Percentiles rank a stretch among this genome's conserved stretches.
These are phyloP conservation scores for Phyllosticta capitalensis DNA, from an alignment of 2,329 filamentous ascomycete species.

Conservation along the genomic window DNA sequence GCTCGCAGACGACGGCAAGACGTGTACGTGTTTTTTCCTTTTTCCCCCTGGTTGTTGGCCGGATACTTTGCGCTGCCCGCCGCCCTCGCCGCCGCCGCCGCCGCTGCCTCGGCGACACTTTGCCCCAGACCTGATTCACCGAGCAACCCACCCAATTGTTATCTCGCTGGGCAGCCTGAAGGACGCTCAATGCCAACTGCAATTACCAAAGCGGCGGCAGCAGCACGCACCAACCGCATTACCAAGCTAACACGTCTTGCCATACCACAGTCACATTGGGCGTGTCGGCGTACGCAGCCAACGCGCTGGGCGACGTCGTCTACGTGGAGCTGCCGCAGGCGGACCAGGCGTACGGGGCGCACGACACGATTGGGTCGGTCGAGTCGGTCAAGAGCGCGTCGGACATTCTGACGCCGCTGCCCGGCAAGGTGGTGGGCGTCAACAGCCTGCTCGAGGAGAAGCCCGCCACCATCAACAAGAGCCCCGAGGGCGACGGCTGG, in stretches of 20 bases:
- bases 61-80: too few species aligned
- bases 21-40: slow-evolving; percentile 42
- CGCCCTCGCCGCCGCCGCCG: neutral
- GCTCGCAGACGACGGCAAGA: slow-evolving; percentile 70
- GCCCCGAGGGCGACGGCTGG: slow-evolving; percentile 86
- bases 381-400: slow-evolving; percentile 98
- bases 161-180: neutral
- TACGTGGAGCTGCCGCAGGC: slow-evolving; percentile 84
- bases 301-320: slow-evolving; percentile 90
- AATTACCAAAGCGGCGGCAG: neutral
- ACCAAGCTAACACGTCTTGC: slow-evolving; percentile 5
- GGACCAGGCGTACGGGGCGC: slow-evolving; percentile 58
- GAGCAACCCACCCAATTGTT: neutral
- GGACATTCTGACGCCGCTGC: slow-evolving; percentile 85
- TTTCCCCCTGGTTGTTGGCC: neutral
- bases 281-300: slow-evolving; percentile 84
- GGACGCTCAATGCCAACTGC: too few species aligned
- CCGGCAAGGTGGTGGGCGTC: slow-evolving; percentile 63
- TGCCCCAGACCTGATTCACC: neutral
- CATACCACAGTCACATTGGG: slow-evolving; percentile 56
- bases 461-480: slow-evolving; percentile 79
- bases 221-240: neutral
- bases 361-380: slow-evolving; percentile 85
- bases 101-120: slow-evolving; percentile 6
- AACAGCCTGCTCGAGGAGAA: slow-evolving; percentile 74